phyloP scores from a whole-genome alignment of 768 basidiomycete species.

The Rossbeevera mucosa region DNA sequence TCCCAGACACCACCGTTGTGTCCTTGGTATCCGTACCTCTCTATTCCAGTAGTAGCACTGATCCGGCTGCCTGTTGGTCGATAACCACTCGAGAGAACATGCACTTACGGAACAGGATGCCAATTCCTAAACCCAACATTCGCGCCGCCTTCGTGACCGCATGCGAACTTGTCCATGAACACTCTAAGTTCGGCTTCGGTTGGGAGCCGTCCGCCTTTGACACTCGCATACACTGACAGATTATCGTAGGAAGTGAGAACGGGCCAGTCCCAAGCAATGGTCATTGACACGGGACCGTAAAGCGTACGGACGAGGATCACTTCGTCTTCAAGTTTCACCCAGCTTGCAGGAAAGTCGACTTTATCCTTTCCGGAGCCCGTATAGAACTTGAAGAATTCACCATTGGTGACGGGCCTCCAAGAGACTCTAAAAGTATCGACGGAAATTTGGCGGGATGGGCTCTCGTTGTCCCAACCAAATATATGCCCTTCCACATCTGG shows the following conservation, averaged over 20 bases:
- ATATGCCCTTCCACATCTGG: constrained; percentile 51
- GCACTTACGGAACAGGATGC: constrained; percentile 84
- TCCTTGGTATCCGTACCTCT: constrained; percentile 49
- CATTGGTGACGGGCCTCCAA: constrained; percentile 85
- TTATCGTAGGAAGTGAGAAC: constrained; percentile 73
- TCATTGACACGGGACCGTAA: constrained; percentile 79
- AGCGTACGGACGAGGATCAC: constrained; percentile 67
- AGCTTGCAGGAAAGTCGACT: constrained; percentile 31
- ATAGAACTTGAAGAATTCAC: constrained; percentile 75
- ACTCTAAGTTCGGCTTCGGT: constrained; percentile 83
- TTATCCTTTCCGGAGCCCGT: constrained; percentile 38
- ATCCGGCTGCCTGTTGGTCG: not conserved
- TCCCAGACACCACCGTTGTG: constrained; percentile 98
- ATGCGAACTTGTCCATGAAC: constrained; percentile 71
- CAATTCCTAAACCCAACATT: constrained; percentile 90
- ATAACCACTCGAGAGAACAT: not conserved
- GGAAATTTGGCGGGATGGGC: constrained; percentile 56
- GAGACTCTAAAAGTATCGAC: constrained; percentile 73
- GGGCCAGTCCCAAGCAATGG: constrained; percentile 81
- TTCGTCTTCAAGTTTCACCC: constrained; percentile 16
- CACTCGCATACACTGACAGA: constrained; percentile 72
- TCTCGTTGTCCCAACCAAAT: constrained; percentile 96
- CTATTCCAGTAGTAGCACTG: constrained; percentile 66
- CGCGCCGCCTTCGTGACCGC: constrained; percentile 69
- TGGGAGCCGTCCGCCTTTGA: constrained; percentile 90